Conservation (phyloP, 805 yeast genomes). For the Lipomyces lipofer region DNA sequence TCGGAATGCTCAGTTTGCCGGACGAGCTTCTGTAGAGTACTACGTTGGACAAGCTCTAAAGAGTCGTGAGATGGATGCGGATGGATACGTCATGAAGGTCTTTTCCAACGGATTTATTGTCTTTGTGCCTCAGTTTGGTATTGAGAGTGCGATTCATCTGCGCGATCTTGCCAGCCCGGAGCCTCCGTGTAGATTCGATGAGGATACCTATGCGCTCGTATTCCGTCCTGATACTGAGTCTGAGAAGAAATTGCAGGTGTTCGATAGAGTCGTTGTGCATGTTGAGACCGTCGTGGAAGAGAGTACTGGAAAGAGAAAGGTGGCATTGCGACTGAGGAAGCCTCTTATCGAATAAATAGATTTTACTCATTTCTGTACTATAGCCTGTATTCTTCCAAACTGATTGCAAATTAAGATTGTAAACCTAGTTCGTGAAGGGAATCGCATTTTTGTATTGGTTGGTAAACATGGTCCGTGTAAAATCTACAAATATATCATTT, state of each 20-base stretch:
- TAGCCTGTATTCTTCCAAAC: too few species aligned
- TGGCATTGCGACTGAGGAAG: constrained; percentile 54
- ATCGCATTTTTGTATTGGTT: too few species aligned
- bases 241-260: constrained; percentile 57
- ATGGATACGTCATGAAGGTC: constrained; percentile 88
- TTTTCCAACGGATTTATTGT: constrained; percentile 94
- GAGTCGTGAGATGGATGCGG: constrained; percentile 73
- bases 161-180: constrained; percentile 70
- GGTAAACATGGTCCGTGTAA: too few species aligned
- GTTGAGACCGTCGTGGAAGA: constrained; percentile 83
- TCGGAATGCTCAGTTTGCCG: constrained; percentile 98
- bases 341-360: constrained; percentile 6
- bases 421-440: too few species aligned
- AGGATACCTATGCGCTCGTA: constrained; percentile 68
- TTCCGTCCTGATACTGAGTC: constrained; percentile 53
- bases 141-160: constrained; percentile 85
- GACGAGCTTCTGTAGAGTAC: constrained; percentile 95
- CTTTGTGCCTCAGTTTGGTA: constrained; percentile 91
- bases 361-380: too few species aligned
- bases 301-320: constrained; percentile 88
- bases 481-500: too few species aligned
- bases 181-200: constrained; percentile 66
- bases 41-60: constrained; percentile 98
- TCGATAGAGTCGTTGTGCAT: constrained; percentile 81
- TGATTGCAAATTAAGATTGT: too few species aligned